Percentiles rank a stretch among this genome's conserved stretches.
phyloP scores from a whole-genome alignment of 768 basidiomycete species.

The Naematelia aurantialba region DNA sequence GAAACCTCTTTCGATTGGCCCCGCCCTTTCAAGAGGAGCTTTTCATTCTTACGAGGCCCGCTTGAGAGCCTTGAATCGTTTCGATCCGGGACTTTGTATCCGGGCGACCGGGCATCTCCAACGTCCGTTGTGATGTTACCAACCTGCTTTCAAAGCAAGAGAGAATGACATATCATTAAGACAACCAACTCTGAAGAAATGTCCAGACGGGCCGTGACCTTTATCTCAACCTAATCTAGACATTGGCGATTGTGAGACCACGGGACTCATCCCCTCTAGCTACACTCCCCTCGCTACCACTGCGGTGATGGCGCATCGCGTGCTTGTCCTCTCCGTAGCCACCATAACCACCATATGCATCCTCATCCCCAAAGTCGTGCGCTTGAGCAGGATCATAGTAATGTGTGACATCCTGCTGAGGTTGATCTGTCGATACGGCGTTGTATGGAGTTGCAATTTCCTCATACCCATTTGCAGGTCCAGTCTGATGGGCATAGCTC shows the following conservation, averaged over 20 bases:
- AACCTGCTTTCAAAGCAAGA: neutral
- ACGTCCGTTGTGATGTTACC: slow-evolving; percentile 1
- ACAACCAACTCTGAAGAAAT: neutral
- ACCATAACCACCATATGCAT: slow-evolving; percentile 33
- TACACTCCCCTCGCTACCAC: slow-evolving; percentile 37
- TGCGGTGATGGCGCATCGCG: slow-evolving; percentile 13
- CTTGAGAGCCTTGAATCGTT: neutral
- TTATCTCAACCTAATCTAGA: slow-evolving; percentile 8
- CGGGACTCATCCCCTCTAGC: slow-evolving; percentile 18
- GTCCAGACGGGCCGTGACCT: neutral
- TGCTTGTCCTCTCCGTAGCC: slow-evolving; percentile 10
- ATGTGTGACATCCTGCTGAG: slow-evolving; percentile 20
- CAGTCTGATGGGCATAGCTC: slow-evolving; percentile 6
- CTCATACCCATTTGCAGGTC: slow-evolving; percentile 1
- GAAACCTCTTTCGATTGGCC: neutral
- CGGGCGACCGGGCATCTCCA: neutral
- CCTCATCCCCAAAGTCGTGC: slow-evolving; percentile 29
- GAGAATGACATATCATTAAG: slow-evolving; percentile 1
- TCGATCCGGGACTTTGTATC: neutral
- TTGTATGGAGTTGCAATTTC: neutral
- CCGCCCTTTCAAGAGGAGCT: neutral
- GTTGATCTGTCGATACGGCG: neutral
- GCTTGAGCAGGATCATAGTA: slow-evolving; percentile 38
- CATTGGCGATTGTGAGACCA: slow-evolving; percentile 37
- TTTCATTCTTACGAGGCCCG: neutral